A percentile compares a stretch with the other conserved stretches of the same genome.
Conservation (phyloP, 768 basidiomycete species). For the Phlebiopsis gigantea region DNA sequence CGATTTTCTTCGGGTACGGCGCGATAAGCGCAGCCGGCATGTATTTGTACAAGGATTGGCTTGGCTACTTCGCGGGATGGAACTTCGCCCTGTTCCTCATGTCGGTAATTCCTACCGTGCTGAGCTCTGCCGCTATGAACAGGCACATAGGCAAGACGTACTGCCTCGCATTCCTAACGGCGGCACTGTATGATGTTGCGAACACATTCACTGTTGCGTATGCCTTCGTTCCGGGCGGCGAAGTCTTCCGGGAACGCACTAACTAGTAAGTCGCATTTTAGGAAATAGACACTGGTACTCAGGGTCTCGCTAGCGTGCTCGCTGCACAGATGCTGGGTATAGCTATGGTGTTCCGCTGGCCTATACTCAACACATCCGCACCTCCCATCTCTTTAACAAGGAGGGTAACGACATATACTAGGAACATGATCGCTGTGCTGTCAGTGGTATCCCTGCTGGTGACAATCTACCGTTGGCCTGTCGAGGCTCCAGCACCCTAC, state of each 20-base stretch:
- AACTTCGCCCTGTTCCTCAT: slow-evolving; percentile 57
- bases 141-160: slow-evolving; percentile 39
- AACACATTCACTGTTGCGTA: slow-evolving; percentile 85
- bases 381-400: slow-evolving; percentile 4
- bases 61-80: slow-evolving; percentile 65
- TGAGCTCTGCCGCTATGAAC: slow-evolving; percentile 40
- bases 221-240: slow-evolving; percentile 82
- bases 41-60: slow-evolving; percentile 61
- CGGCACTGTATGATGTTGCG: slow-evolving; percentile 57
- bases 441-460: slow-evolving; percentile 39
- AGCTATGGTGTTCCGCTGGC: slow-evolving; percentile 42
- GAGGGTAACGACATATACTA: slow-evolving; percentile 7
- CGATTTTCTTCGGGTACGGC: slow-evolving; percentile 52
- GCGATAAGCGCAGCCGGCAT: slow-evolving; percentile 46
- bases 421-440: slow-evolving; percentile 19
- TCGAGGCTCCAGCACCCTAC: slow-evolving; percentile 46
- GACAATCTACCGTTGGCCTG: slow-evolving; percentile 51
- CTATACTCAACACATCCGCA: slow-evolving; percentile 12
- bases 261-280: slow-evolving; percentile 49
- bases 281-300: not conserved
- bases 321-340: slow-evolving; percentile 47
- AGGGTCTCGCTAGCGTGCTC: slow-evolving; percentile 39
- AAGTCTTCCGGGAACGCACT: slow-evolving; percentile 71
- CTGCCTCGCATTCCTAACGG: slow-evolving; percentile 53
- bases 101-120: slow-evolving; percentile 52